These are phyloP conservation scores for Russula griseocarnosa DNA, from an alignment of 768 basidiomycete species.

Conservation along the genomic window DNA sequence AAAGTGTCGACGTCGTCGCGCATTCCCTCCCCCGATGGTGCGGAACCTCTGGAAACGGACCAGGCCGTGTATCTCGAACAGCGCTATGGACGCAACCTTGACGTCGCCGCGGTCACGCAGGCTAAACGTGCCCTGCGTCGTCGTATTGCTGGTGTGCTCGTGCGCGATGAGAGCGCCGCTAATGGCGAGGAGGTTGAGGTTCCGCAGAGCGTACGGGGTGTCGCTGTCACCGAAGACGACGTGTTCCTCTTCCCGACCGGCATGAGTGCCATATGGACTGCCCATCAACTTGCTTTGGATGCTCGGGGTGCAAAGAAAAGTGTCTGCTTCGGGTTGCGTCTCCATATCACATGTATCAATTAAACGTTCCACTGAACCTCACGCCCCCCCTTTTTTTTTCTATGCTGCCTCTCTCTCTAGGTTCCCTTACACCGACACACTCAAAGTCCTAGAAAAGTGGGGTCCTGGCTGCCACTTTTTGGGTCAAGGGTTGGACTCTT, in stretches of 20 bases:
- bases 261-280: conserved; percentile 93
- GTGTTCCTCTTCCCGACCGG: conserved; percentile 86
- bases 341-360: neutral
- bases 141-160: conserved; percentile 80
- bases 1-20: no score
- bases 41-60: conserved; percentile 48
- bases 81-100: conserved; percentile 89
- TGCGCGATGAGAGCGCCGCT: conserved; percentile 51
- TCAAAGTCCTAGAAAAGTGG: conserved; percentile 94
- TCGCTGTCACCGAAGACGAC: conserved; percentile 75
- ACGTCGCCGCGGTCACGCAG: conserved; percentile 61
- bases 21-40: neutral
- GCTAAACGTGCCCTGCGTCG: conserved; percentile 87
- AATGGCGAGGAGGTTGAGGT: conserved; percentile 47
- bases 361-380: neutral
- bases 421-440: conserved; percentile 93
- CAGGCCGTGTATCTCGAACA: conserved; percentile 82
- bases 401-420: conserved; percentile 41
- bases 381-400: no score
- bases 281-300: conserved; percentile 66
- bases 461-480: conserved; percentile 90
- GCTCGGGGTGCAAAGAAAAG: conserved; percentile 66
- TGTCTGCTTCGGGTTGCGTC: conserved; percentile 84
- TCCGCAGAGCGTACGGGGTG: conserved; percentile 63
- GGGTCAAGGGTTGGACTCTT: conserved; percentile 71